Base-by-base conservation (phyloP, 805 yeast species). In the Candida suzukii region DNA sequence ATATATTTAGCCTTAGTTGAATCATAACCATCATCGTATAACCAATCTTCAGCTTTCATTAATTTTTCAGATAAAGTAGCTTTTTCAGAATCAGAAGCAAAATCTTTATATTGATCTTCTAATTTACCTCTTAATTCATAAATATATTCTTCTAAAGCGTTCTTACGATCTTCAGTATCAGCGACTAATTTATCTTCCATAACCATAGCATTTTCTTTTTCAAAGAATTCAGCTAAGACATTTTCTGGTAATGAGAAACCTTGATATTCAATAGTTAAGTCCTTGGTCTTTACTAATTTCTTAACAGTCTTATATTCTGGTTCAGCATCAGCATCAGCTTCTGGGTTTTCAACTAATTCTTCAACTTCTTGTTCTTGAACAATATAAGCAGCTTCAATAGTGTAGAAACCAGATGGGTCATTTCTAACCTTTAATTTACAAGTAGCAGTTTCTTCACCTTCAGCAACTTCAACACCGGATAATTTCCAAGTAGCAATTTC, bases 91-190 rank as follows among this genome's bases (percentile, higher is more conserved):
- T 83, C 95, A 52, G 84, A 75, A 44, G 97, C 96, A 63, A 90
- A 93, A 56, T 73, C 80, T 52, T 85, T 76, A 64, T 91, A 91
- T 56, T 80, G 81, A 43, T 88, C 99, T 46, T 90, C 98, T 60
- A 93, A 75, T 74, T 93, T 93, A 64, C 95, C 95, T 73, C 99
- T 85, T 68, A 91, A 80, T 58, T 88, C 95, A 71, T 93, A 93
- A 60, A 93, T 93, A 76, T 93, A 93, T 76, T 93, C 99, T 76
- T 93, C 99, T 48, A 93, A 76, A 51, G 96, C 93, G 67, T 93
- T 93, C 83, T 93, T 93, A 69, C 88, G 88, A 72, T 93, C 97
- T 75, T 93, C 98, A 52, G 98, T 93, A 72, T 93, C 98, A 52
- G 95, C 95, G 51, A 93, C 97, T 56, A 91, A 81, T 74, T 90